These are phyloP conservation scores for Penicillium coprophilum DNA, from an alignment of 495 filamentous ascomycete species.

Conservation along the genomic window DNA sequence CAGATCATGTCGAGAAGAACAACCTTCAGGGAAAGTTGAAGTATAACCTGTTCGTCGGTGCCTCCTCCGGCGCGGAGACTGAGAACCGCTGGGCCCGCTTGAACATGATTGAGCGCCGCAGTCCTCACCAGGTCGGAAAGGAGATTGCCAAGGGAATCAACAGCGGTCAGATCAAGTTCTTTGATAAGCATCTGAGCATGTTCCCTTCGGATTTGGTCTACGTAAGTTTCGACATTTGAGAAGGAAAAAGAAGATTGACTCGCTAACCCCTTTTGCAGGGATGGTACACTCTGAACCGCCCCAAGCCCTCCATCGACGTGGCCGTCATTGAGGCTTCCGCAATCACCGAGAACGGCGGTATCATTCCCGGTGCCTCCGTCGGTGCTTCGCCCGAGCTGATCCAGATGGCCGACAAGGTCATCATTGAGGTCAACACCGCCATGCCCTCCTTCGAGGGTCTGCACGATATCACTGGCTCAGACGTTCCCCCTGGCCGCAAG, in stretches of 20 bases:
- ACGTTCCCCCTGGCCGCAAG: constrained; percentile 76
- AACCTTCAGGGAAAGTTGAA: constrained; percentile 78
- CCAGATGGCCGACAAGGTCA: constrained; percentile 89
- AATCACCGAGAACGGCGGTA: constrained; percentile 90
- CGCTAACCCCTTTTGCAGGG: constrained; percentile 47
- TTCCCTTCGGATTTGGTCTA: constrained; percentile 87
- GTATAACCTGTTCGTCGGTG: constrained; percentile 86
- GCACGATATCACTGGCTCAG: constrained; percentile 87
- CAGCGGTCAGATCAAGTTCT: constrained; percentile 84
- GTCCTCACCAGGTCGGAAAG: constrained; percentile 90
- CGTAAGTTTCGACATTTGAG: constrained; percentile 45
- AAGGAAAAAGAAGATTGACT: constrained; percentile 13
- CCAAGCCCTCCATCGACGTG: constrained; percentile 72
- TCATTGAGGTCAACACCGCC: constrained; percentile 90
- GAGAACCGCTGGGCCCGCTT: constrained; percentile 85
- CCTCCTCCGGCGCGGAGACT: constrained; percentile 84
- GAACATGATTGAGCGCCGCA: constrained; percentile 86
- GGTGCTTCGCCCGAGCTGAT: constrained; percentile 84
- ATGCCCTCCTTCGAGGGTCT: constrained; percentile 83
- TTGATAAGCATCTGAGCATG: constrained; percentile 90
- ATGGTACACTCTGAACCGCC: constrained; percentile 77
- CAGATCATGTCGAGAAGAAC: constrained; percentile 89
- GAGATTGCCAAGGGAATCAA: constrained; percentile 90
- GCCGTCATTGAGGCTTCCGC: constrained; percentile 84
- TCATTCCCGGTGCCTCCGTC: constrained; percentile 85